A percentile compares a stretch with the other conserved stretches of the same genome.
Evolutionary conservation across 352 stramenopile genomes (phyloP).

Genomic region (Phytophthora megakarya): DNA sequence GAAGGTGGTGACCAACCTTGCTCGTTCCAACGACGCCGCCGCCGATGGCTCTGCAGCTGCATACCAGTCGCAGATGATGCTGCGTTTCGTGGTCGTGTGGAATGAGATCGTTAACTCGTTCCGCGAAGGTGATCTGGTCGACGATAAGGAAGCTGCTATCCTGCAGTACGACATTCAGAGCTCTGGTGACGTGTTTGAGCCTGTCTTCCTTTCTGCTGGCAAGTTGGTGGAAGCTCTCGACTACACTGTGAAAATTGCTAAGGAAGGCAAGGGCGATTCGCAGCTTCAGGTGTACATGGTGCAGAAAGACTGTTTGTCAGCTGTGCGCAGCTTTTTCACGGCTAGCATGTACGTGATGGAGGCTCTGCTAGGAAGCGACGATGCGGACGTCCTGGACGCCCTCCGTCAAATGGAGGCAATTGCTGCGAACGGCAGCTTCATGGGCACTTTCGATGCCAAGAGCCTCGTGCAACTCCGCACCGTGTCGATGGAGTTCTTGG

Average conservation of each 20-base stretch:
- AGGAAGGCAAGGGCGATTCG: conserved; percentile 73
- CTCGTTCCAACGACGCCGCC: conserved; percentile 61
- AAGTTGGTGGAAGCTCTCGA: conserved; percentile 72
- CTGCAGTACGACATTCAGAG: conserved; percentile 78
- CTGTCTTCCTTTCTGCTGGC: conserved; percentile 77
- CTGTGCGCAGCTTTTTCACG: conserved; percentile 78
- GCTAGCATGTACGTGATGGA: conserved; percentile 78
- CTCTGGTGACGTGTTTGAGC: conserved; percentile 76
- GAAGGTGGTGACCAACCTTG: conserved; percentile 72
- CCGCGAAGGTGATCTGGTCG: conserved; percentile 69
- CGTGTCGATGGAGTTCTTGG: conserved; percentile 74
- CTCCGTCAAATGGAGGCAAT: conserved; percentile 71
- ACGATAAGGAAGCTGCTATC: conserved; percentile 78
- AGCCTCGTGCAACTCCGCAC: conserved; percentile 55
- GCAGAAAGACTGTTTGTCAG: conserved; percentile 71
- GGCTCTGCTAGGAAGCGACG: conserved; percentile 61
- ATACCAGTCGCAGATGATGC: conserved; percentile 76
- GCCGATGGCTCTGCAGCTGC: conserved; percentile 46
- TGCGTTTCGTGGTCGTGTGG: conserved; percentile 82
- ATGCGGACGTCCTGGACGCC: conserved; percentile 67
- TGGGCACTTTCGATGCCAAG: conserved; percentile 67
- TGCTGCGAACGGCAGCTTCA: conserved; percentile 60
- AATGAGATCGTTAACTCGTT: conserved; percentile 85
- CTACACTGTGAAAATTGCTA: conserved; percentile 60
- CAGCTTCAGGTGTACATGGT: conserved; percentile 70